phyloP scores from a whole-genome alignment of 352 stramenopile genomes.

The Phytophthora pisi region DNA sequence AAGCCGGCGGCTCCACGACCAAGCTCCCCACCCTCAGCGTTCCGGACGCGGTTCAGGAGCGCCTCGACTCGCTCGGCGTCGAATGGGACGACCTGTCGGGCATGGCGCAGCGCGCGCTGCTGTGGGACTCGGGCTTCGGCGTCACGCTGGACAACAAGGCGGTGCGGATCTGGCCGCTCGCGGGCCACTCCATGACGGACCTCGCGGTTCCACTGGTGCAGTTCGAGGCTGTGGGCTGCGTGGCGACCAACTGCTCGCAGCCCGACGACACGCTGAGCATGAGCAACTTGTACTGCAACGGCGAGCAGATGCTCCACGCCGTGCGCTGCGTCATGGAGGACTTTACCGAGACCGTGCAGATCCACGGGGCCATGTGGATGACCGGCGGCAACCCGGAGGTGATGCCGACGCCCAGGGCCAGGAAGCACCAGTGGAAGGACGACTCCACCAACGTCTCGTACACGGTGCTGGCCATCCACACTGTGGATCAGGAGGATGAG shows the following conservation, averaged over 20 bases:
- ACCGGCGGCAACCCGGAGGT: slow-evolving; percentile 28
- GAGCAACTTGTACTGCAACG: slow-evolving; percentile 34
- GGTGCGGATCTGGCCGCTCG: slow-evolving; percentile 34
- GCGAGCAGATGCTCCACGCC: slow-evolving; percentile 24
- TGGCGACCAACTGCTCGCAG: slow-evolving; percentile 27
- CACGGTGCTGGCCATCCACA: slow-evolving; percentile 28
- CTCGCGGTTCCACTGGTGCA: slow-evolving; percentile 28
- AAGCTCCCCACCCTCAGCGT: slow-evolving; percentile 13
- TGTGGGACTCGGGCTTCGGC: slow-evolving; percentile 40
- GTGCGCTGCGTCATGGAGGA: slow-evolving; percentile 25
- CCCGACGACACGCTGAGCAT: slow-evolving; percentile 1
- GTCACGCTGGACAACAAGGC: slow-evolving; percentile 12
- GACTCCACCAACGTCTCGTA: slow-evolving; percentile 11
- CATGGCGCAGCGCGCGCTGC: slow-evolving; percentile 29
- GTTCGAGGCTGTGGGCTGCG: slow-evolving; percentile 21
- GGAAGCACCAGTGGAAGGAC: slow-evolving; percentile 24
- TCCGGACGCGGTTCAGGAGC: slow-evolving; percentile 5
- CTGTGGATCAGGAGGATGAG: slow-evolving; percentile 11
- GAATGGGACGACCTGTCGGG: slow-evolving; percentile 24
- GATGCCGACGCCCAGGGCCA: slow-evolving; percentile 10
- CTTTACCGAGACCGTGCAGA: not conserved
- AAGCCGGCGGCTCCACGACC: slow-evolving; percentile 6
- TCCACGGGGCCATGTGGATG: slow-evolving; percentile 38
- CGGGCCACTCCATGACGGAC: slow-evolving; percentile 25
- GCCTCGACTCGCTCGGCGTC: slow-evolving; percentile 13